These are phyloP conservation scores for Acanthamoeba lugdunensis DNA, from an alignment of 208 protist species.

Conservation along the genomic window DNA sequence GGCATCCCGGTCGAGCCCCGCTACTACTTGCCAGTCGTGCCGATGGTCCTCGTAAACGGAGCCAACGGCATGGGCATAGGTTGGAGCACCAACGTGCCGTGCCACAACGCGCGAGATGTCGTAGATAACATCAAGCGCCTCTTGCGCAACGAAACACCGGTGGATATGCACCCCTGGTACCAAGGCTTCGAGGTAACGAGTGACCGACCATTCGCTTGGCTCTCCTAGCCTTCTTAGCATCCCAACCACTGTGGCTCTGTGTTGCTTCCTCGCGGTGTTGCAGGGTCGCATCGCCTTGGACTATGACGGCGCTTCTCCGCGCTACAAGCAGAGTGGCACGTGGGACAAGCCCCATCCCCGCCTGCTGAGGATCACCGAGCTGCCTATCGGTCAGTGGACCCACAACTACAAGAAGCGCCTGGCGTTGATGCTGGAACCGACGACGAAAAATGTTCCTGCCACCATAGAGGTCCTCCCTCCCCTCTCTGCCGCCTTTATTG, in stretches of 20 bases:
- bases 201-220: background rate
- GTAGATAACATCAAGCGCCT: constrained; percentile 90
- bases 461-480: no score
- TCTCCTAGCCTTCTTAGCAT: background rate
- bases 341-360: constrained; percentile 79
- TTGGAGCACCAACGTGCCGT: constrained; percentile 97
- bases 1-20: constrained; percentile 98
- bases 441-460: constrained; percentile 62
- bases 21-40: constrained; percentile 98
- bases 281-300: constrained; percentile 45
- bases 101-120: constrained; percentile 96
- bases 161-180: constrained; percentile 96
- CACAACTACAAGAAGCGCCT: constrained; percentile 92
- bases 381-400: constrained; percentile 97
- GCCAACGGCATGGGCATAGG: constrained; percentile 98
- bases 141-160: constrained; percentile 89
- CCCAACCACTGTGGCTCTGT: background rate
- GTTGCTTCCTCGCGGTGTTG: background rate
- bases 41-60: constrained; percentile 99
- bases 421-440: constrained; percentile 81
- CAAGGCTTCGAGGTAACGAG: constrained; percentile 92
- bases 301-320: constrained; percentile 39
- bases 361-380: constrained; percentile 95
- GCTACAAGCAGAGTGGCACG: constrained; percentile 71
- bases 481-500: no score